phyloP scores from a whole-genome alignment of 1,139 yeast species.

The Yamadazyma triangularis region DNA sequence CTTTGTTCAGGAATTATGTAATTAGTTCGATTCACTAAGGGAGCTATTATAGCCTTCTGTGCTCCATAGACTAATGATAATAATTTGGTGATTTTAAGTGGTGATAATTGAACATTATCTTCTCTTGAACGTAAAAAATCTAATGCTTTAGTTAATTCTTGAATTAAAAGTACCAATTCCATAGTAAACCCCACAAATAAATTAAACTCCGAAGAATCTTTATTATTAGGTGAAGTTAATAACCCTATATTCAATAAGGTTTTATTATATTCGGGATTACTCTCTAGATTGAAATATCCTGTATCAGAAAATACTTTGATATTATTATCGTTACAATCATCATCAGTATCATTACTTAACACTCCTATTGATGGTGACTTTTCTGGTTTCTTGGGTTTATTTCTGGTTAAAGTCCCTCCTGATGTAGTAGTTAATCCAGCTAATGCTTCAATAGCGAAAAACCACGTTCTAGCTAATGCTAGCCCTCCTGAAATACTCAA shows the following conservation, averaged over 20 bases:
- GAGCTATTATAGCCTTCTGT: constrained; percentile 17
- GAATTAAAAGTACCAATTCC: constrained; percentile 22
- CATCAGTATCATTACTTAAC: constrained; percentile 9
- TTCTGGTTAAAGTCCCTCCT: constrained; percentile 27
- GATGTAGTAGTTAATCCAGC: constrained; percentile 29
- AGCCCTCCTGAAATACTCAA: constrained; percentile 27
- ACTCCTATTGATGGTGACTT: constrained; percentile 2
- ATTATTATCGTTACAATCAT: constrained; percentile 13
- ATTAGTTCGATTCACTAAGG: constrained; percentile 13
- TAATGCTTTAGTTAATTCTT: constrained; percentile 24
- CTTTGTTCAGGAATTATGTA: constrained; percentile 21
- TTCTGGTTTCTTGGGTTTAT: constrained; percentile 2
- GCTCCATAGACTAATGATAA: constrained; percentile 23
- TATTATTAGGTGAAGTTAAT: constrained; percentile 14
- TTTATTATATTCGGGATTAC: constrained; percentile 30
- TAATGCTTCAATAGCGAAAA: constrained; percentile 37
- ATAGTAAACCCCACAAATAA: constrained; percentile 31
- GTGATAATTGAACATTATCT: constrained; percentile 14
- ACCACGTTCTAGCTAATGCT: constrained; percentile 45
- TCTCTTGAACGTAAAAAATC: constrained; percentile 16
- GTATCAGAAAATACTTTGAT: constrained; percentile 26
- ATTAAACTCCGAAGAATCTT: constrained; percentile 23
- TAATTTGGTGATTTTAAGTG: constrained; percentile 19
- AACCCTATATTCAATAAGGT: constrained; percentile 28
- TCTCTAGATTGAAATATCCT: constrained; percentile 24